These are phyloP conservation scores for Przewalskia tangutica DNA, from an alignment of 257 asterid species.

Conservation along the genomic window DNA sequence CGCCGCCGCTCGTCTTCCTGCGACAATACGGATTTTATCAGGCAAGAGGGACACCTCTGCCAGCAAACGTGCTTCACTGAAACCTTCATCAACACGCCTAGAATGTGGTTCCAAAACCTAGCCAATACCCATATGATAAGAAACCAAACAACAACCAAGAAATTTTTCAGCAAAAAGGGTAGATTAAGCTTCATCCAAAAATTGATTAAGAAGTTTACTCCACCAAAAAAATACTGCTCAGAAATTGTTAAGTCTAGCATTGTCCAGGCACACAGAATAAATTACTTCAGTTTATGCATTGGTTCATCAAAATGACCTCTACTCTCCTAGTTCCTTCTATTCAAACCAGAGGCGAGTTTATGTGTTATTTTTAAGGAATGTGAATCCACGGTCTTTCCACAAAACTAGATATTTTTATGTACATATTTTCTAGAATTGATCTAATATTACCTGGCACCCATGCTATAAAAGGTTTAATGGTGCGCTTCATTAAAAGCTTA, in stretches of 20 bases:
- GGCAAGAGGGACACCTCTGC: slow-evolving; percentile 81
- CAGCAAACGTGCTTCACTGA: slow-evolving; percentile 81
- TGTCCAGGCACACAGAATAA: neutral
- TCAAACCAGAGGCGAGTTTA: neutral
- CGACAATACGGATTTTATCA: slow-evolving; percentile 72
- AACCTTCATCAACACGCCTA: slow-evolving; percentile 91
- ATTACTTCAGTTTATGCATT: neutral
- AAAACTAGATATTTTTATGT: too few species aligned
- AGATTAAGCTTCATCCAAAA: neutral
- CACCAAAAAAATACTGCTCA: neutral
- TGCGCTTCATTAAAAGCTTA: too few species aligned
- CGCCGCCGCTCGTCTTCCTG: slow-evolving; percentile 95
- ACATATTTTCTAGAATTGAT: too few species aligned
- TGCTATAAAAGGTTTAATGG: too few species aligned
- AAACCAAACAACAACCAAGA: neutral
- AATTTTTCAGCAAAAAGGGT: neutral
- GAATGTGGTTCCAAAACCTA: slow-evolving; percentile 87
- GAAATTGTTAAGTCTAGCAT: neutral
- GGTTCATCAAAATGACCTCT: neutral
- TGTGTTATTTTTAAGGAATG: too few species aligned
- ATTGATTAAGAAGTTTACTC: neutral
- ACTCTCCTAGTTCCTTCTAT: neutral
- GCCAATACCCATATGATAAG: slow-evolving; percentile 5
- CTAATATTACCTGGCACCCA: too few species aligned
- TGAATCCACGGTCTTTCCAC: too few species aligned